Evolutionary conservation across 306 rosid genomes (phyloP), one percentile per base, ranked within the genome.

Genomic region (Casuarina glauca): DNA sequence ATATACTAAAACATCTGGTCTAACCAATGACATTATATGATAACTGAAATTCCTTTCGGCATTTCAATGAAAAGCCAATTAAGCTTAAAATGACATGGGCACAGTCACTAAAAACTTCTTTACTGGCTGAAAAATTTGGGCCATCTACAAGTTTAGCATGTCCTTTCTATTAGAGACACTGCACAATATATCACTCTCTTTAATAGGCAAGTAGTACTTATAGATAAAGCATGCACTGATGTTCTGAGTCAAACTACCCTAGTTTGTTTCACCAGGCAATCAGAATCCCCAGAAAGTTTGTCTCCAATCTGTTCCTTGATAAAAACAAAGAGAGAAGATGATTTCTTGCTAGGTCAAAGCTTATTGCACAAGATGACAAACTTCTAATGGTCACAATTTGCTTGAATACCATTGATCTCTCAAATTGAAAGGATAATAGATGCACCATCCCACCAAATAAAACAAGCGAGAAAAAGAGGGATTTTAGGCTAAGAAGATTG

Each of bases 81-180:
- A 44, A 26, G 48, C 60, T 46, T 17, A 2, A 38, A 38, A n/a
- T 66, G 71, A n/a, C 36, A 41, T n/a, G 32, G 48, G 13, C 36
- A 36, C 43, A 26, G 13, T 55, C 36, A 10, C 35, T 9, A 5
- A 3, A 57, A 26, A 4, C 63, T 57, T 12, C 8, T 57, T 57
- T 57, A 2, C 35, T 57, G 26, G 1, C 11, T 1, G 63, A 13
- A 57, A 57, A n/a, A 9, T 20, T 58, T 58, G 41, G 10, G 26
- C 39, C 36, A 10, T 0, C 1, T 26, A 26, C 16, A 26, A 20
- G 64, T 58, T 58, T 58, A 58, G 35, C 64, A 58, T 58, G 39
- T 58, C 36, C 10, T 58, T 58, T 39, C 63, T 57, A 57, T 58
- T 58, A 58, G 64, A 58, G 64, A 58, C 64, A 32, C 64, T 58